Base-by-base conservation (phyloP, 768 basidiomycete species). In the Serendipita sp. region DNA sequence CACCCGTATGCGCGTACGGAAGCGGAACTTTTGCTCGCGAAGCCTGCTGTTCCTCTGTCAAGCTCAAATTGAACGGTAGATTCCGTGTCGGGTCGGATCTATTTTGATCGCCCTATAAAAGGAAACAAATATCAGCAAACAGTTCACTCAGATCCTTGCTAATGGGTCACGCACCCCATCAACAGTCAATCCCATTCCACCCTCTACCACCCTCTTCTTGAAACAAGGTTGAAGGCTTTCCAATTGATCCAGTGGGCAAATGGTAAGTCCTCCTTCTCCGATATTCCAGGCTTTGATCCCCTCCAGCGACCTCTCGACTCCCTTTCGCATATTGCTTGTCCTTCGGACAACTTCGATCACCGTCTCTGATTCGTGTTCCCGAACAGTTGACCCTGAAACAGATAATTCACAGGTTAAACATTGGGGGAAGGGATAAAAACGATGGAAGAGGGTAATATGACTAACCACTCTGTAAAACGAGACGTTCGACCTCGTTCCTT, bases 1-100 rank as follows among this genome's bases (percentile, higher is more conserved):
- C 69, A 83, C 91, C 89, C 77, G 90, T 84, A 70, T 94, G 92
- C 2, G 80, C 88, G 71, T 96, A 99, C 2, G 95, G 95, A 44
- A 97, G 75, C 13, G 91, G 88, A 1, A 97, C 92, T 65, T 83
- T 80, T 1, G 89, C 85, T 63, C 91, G 80, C 23, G 86, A 85
- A 67, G 81, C 80, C 70, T 86, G 84, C 71, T 97, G 95, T 28
- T 87, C 82, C 13, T 82, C 78, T 7, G 92, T 97, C 64, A 97
- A 81, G 63, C 77, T 81, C 34, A 97, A 80, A 72, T 96, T 96
- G 79, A 98, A 97, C 0, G 91, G 80, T n/a, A 89, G 73, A 68
- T 83, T 80, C 63, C 84, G 80, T 2, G 83, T 84, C 1, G 85
- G 81, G 69, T 91, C 84, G 3, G 76, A 74, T n/a, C 75, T 70